phyloP scores from a whole-genome alignment of 2,329 filamentous ascomycete species.

The Diaporthe vexans region DNA sequence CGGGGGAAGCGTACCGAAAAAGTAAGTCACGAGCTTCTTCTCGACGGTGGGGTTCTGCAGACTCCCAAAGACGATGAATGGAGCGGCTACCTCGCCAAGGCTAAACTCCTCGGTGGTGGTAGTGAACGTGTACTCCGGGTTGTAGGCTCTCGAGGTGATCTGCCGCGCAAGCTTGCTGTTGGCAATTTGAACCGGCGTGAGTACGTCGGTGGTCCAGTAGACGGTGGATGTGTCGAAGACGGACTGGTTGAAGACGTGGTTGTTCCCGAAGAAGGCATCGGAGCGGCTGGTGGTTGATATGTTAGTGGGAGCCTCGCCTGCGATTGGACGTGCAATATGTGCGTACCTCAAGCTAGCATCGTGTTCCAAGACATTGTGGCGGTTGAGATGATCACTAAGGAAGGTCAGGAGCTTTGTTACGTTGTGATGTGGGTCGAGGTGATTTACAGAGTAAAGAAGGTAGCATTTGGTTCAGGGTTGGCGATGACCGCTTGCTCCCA shows the following conservation, averaged over 20 bases:
- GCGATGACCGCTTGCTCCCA: slow-evolving; percentile 57
- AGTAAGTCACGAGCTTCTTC: slow-evolving; percentile 57
- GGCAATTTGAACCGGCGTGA: slow-evolving; percentile 59
- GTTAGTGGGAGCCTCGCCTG: not conserved
- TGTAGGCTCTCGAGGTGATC: slow-evolving; percentile 58
- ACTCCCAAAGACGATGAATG: slow-evolving; percentile 65
- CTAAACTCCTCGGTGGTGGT: slow-evolving; percentile 58
- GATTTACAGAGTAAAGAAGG: slow-evolving; percentile 52
- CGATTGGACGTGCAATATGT: not conserved
- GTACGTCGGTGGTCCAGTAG: slow-evolving; percentile 60
- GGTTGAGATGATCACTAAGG: slow-evolving; percentile 55
- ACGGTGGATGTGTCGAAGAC: slow-evolving; percentile 60
- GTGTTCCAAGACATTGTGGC: slow-evolving; percentile 63
- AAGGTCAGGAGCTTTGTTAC: not conserved
- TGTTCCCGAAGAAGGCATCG: slow-evolving; percentile 65
- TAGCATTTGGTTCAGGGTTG: slow-evolving; percentile 61
- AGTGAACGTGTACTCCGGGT: slow-evolving; percentile 64
- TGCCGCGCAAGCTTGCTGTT: slow-evolving; percentile 61
- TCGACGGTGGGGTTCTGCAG: slow-evolving; percentile 55
- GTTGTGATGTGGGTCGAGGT: not conserved
- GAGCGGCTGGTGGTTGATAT: slow-evolving; percentile 52
- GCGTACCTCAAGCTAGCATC: slow-evolving; percentile 56
- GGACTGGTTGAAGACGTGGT: slow-evolving; percentile 65
- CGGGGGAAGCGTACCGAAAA: slow-evolving; percentile 56
- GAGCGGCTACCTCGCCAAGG: slow-evolving; percentile 64